Percentiles rank a stretch among this genome's conserved stretches.
Evolutionary conservation across 2,329 filamentous ascomycete genomes (phyloP).

Genomic region (Aureobasidium musti): DNA sequence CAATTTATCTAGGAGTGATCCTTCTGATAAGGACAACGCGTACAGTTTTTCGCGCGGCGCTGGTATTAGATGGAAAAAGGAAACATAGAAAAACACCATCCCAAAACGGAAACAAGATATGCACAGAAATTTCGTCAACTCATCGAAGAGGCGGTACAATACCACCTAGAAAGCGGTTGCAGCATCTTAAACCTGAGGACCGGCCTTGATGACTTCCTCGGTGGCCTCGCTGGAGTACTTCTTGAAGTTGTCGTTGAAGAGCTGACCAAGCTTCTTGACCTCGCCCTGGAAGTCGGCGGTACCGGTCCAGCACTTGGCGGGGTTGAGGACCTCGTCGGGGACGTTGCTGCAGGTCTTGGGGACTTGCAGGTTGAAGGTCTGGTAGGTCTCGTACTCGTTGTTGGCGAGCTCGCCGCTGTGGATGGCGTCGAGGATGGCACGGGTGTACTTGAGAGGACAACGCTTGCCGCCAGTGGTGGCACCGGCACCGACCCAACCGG

Average conservation of each 20-base stretch:
- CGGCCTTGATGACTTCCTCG: slow-evolving; percentile 50
- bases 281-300: slow-evolving; percentile 79
- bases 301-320: slow-evolving; percentile 87
- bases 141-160: slow-evolving; percentile 5
- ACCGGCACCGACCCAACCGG: slow-evolving; percentile 92
- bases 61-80: slow-evolving; percentile 7
- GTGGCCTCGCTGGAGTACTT: slow-evolving; percentile 83
- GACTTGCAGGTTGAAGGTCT: slow-evolving; percentile 95
- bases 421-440: slow-evolving; percentile 96
- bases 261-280: slow-evolving; percentile 82
- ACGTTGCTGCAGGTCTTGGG: slow-evolving; percentile 89
- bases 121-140: slow-evolving; percentile 24
- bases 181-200: slow-evolving; percentile 37
- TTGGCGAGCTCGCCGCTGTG: slow-evolving; percentile 95
- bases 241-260: slow-evolving; percentile 97
- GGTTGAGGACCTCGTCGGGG: slow-evolving; percentile 90
- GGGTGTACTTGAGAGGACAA: slow-evolving; percentile 97
- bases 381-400: slow-evolving; percentile 91
- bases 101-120: not conserved
- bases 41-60: slow-evolving; percentile 22
- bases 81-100: slow-evolving; percentile 4
- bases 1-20: slow-evolving; percentile 24
- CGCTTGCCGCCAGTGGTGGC: slow-evolving; percentile 90
- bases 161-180: not conserved
- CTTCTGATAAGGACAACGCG: not conserved